A percentile compares a stretch with the other conserved stretches of the same genome.
phyloP scores from a whole-genome alignment of 768 basidiomycete species.

The Pisolithus microcarpus region DNA sequence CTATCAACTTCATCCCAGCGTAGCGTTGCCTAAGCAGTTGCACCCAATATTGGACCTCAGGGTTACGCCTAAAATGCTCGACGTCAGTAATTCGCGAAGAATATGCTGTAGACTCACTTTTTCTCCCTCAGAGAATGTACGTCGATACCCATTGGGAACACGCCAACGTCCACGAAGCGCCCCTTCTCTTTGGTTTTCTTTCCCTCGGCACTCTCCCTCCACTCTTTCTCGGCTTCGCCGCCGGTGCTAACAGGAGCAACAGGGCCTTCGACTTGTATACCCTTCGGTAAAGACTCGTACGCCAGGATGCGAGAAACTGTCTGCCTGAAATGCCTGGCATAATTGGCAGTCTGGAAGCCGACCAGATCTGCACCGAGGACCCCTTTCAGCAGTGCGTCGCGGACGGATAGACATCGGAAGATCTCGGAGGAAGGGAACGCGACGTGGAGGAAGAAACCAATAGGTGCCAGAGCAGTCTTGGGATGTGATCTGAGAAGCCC shows the following conservation, averaged over 20 bases:
- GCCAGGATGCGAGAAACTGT: conserved; percentile 75
- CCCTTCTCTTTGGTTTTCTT: conserved; percentile 22
- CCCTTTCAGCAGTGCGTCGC: conserved; percentile 72
- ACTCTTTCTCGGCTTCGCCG: background rate
- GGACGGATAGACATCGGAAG: conserved; percentile 82
- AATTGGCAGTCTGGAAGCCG: conserved; percentile 85
- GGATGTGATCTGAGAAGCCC: conserved; percentile 65
- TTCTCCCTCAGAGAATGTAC: conserved; percentile 59
- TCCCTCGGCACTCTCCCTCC: background rate
- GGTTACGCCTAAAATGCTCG: conserved; percentile 44
- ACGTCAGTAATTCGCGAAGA: conserved; percentile 4
- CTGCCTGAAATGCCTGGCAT: conserved; percentile 79
- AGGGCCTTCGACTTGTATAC: conserved; percentile 53
- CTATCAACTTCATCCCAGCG: conserved; percentile 78
- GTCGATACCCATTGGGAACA: conserved; percentile 90
- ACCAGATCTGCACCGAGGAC: conserved; percentile 92
- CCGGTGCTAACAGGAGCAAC: conserved; percentile 1
- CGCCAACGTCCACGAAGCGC: conserved; percentile 76
- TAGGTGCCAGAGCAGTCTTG: conserved; percentile 37
- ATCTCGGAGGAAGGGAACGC: conserved; percentile 95
- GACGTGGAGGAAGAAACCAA: conserved; percentile 93
- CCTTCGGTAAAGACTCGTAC: conserved; percentile 77
- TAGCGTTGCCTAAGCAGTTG: conserved; percentile 73
- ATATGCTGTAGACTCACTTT: conserved; percentile 37
- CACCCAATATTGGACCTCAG: conserved; percentile 81